Evolutionary conservation across 148 eudicot genomes (phyloP).

Genomic region (Silene latifolia): DNA sequence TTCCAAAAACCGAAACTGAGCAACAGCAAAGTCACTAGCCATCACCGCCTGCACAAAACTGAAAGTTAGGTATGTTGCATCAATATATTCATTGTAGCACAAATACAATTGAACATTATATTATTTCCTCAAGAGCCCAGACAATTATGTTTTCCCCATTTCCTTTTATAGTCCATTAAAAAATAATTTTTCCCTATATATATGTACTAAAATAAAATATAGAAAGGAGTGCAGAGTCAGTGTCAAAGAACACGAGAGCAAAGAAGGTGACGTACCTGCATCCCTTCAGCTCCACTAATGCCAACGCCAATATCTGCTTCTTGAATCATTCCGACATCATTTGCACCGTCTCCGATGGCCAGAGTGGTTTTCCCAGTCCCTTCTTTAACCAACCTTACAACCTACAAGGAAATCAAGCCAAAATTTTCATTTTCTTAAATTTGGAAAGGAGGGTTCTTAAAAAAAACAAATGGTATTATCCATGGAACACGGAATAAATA

Average conservation of each 20-base stretch:
- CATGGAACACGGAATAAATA: neutral
- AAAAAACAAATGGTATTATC: neutral
- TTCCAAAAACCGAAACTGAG: constrained; percentile 89
- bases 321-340: constrained; percentile 99
- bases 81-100: neutral
- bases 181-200: neutral
- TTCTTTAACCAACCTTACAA: constrained; percentile 89
- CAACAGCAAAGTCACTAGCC: constrained; percentile 96
- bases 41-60: constrained; percentile 84
- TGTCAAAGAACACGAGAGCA: neutral
- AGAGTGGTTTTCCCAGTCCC: constrained; percentile 92
- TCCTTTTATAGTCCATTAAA: neutral
- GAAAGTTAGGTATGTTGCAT: constrained; percentile 36
- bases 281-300: constrained; percentile 96
- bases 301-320: constrained; percentile 99
- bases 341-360: constrained; percentile 97
- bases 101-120: neutral
- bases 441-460: too few relatives aligned
- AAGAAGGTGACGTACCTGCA: constrained; percentile 67
- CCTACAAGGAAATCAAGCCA: constrained; percentile 35
- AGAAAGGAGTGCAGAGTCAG: neutral
- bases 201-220: too few relatives aligned
- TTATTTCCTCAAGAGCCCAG: neutral
- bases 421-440: neutral
- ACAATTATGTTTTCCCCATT: neutral